These are phyloP conservation scores for Miamiensis avidus DNA, from an alignment of 169 alveolate genomes.

Conservation along the genomic window DNA sequence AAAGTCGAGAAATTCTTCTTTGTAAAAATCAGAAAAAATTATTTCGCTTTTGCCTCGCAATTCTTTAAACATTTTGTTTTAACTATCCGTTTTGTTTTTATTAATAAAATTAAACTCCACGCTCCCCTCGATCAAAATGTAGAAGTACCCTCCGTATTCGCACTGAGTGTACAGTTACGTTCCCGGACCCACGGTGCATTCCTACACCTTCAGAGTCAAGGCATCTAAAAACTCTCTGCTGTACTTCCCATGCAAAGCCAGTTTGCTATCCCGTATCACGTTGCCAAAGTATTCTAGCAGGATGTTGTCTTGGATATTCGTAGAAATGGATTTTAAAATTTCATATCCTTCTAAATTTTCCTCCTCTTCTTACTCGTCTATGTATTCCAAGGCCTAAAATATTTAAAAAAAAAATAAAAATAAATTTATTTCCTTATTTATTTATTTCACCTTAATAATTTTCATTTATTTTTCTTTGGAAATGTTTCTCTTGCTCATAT, in stretches of 20 bases:
- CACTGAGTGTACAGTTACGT: background rate
- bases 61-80: background rate
- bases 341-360: slow-evolving; percentile 1
- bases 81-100: background rate
- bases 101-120: slow-evolving; percentile 3
- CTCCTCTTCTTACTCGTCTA: slow-evolving; percentile 2
- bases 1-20: background rate
- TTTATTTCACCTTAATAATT: background rate
- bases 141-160: background rate
- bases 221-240: slow-evolving; percentile 5
- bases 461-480: background rate
- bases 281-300: slow-evolving; percentile 13
- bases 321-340: slow-evolving; percentile 2
- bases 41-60: background rate
- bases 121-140: slow-evolving; percentile 1
- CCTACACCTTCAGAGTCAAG: slow-evolving; percentile 6
- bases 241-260: background rate
- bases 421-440: no score
- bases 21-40: background rate
- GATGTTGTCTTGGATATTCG: slow-evolving; percentile 7
- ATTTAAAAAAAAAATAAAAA: background rate
- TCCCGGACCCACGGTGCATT: slow-evolving; percentile 15
- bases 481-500: background rate
- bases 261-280: background rate
- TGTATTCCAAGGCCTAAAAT: background rate